phyloP scores from a whole-genome alignment of 495 filamentous ascomycete species.

The Penicillium ochrochloron region DNA sequence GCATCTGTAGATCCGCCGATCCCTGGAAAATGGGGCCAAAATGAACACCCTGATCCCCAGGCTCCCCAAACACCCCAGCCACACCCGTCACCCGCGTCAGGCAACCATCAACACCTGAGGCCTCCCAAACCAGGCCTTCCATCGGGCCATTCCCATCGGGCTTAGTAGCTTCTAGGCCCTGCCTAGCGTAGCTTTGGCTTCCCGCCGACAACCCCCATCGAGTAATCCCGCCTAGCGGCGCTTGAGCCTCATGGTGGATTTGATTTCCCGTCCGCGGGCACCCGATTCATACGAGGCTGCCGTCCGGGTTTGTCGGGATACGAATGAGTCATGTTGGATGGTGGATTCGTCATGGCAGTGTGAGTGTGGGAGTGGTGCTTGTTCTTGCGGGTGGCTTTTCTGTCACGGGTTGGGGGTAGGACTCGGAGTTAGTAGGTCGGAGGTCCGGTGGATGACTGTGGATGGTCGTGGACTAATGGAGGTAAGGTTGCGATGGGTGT shows the following conservation, averaged over 20 bases:
- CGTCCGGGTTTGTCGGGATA: slow-evolving; percentile 8
- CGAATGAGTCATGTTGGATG: slow-evolving; percentile 18
- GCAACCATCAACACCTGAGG: slow-evolving; percentile 15
- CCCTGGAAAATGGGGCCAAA: slow-evolving; percentile 5
- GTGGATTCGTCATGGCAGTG: background rate
- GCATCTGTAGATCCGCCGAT: slow-evolving; percentile 1
- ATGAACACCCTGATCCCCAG: too few species aligned
- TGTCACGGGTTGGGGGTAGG: background rate
- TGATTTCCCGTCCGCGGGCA: background rate
- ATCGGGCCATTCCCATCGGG: background rate
- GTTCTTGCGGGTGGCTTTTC: background rate
- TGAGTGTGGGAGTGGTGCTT: background rate
- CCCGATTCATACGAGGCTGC: slow-evolving; percentile 10
- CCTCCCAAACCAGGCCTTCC: background rate
- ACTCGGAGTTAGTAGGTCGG: slow-evolving; percentile 4
- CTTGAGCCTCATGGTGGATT: slow-evolving; percentile 7
- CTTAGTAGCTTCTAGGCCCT: background rate
- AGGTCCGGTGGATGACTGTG: background rate
- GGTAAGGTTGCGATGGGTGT: background rate
- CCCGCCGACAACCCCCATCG: slow-evolving; percentile 3
- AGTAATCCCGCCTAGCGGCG: background rate
- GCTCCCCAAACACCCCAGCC: background rate
- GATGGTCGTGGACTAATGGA: background rate
- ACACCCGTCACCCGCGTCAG: slow-evolving; percentile 6
- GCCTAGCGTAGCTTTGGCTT: background rate